Base-by-base conservation (phyloP, 192 early-diverging fungal genomes). In the Hyaloraphidium curvatum region DNA sequence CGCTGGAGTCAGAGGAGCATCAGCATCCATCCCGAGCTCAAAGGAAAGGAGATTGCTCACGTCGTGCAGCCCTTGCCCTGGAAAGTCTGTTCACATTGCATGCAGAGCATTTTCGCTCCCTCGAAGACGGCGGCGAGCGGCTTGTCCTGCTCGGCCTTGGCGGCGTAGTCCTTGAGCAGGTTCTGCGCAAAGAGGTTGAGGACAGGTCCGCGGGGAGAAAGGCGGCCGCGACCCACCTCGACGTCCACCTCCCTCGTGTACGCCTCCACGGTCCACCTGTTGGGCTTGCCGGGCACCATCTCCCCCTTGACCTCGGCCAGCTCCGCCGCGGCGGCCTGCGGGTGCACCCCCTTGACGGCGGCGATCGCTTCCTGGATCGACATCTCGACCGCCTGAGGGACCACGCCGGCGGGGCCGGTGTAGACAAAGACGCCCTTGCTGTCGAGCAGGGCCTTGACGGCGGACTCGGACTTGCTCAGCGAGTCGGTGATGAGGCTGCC, bases 161-260 rank as follows among this genome's bases (percentile, higher is more conserved):
- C 43, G 4, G 43, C 14, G 19, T 48, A 48, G 23, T 48, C 43
- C 23, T 48, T 48, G 14, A 48, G 43, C 14, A 48, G 19, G 23
- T 48, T 48, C n/a, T n/a, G n/a, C n/a, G n/a, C n/a, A n/a, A n/a
- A n/a, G n/a, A n/a, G n/a, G n/a, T n/a, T n/a, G n/a, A n/a, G n/a
- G n/a, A n/a, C n/a, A n/a, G n/a, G n/a, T n/a, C n/a, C n/a, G n/a
- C n/a, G n/a, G n/a, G n/a, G n/a, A n/a, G n/a, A n/a, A n/a, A n/a
- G n/a, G n/a, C n/a, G n/a, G n/a, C n/a, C n/a, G n/a, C n/a, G n/a
- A n/a, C n/a, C n/a, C n/a, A n/a, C n/a, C 43, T 48, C 43, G 19
- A 48, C 43, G 23, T 48, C 43, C 43, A 48, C 43, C 43, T 48
- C 43, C 23, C 43, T 48, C 43, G 43, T 48, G 23, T 22, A 48